Base-by-base conservation (phyloP, 2,329 filamentous ascomycete species). In the Microsporum ferrugineum region DNA sequence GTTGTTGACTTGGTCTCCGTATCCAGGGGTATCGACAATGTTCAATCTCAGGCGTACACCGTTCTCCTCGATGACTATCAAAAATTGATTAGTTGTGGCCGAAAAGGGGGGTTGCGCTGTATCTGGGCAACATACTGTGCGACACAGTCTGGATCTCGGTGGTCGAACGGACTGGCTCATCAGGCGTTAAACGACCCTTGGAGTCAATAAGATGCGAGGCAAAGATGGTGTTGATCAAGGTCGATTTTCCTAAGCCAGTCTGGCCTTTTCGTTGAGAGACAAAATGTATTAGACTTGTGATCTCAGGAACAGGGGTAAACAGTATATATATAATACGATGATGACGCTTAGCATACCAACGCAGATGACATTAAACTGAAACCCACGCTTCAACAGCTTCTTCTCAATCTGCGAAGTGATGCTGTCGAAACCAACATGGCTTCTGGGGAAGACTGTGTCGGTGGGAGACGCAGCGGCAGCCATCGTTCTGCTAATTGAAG, bases 281-380 rank as follows among this genome's bases (percentile, higher is more conserved):
- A 56, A 39, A n/a, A 36, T 27, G 14, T 39, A 27, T 57, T 57
- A 57, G 55, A 36, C 38, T 17, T 31, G 12, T 27, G n/a, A 29
- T 47, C 8, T 43, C 36, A 47, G 23, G 23, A 33, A 38, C 31
- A 61, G 55, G 14, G 29, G 27, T 34, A 6, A 23, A 39, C 43
- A 36, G 36, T 60, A 29, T n/a, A 53, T 55, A 14, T 17, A 31
- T 34, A 60, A 31, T 23, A n/a, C 14, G 39, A 43, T 17, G 17
- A 17, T 43, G 39, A 31, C 5, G 34, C 8, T 23, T 3, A 65
- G 87, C 92, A 76, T 83, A 97, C 94, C 94, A 76, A 97, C 94
- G 77, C 91, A 96, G 78, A 97, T 97, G 74, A 97, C 88, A 77
- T 99, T 99, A 86, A 99, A 99, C 79, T 99, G 94, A 79, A 99